Conservation (phyloP, 1,284 basidiomycete genomes). For the Puccinia polysora region DNA sequence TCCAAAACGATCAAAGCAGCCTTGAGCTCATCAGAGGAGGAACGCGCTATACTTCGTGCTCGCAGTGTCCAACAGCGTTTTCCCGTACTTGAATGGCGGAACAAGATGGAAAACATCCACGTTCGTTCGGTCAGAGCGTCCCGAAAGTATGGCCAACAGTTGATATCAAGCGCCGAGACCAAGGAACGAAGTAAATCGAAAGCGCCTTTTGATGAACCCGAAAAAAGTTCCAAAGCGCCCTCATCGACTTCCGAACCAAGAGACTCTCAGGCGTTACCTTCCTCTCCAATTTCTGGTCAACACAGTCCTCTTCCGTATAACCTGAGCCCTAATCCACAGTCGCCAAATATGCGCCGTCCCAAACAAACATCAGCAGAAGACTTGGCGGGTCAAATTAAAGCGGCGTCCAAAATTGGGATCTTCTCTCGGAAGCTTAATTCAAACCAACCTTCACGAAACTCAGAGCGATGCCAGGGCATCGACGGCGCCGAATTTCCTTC, state of each 20-base stretch:
- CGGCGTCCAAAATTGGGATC: not conserved
- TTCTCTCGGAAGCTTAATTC: not conserved
- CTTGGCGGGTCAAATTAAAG: not conserved
- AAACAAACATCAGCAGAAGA: not conserved
- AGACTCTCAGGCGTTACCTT: too few relatives aligned
- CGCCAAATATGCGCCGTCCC: too few relatives aligned
- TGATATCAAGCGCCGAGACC: slow-evolving; percentile 64
- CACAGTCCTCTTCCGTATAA: too few relatives aligned
- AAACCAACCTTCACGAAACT: not conserved
- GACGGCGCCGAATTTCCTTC: not conserved
- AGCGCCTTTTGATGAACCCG: not conserved
- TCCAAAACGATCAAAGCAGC: slow-evolving; percentile 89
- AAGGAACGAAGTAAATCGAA: not conserved
- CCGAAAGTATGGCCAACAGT: slow-evolving; percentile 63
- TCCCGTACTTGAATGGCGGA: slow-evolving; percentile 93
- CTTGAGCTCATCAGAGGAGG: slow-evolving; percentile 78
- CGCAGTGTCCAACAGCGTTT: slow-evolving; percentile 87
- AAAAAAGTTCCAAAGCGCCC: too few relatives aligned
- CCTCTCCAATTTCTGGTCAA: too few relatives aligned
- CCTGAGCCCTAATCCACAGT: too few relatives aligned
- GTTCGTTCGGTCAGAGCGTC: slow-evolving; percentile 70
- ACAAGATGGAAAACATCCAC: slow-evolving; percentile 88
- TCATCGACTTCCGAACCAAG: too few relatives aligned
- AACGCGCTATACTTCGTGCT: slow-evolving; percentile 81
- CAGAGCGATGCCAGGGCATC: not conserved